Base-by-base conservation (phyloP, 2,329 filamentous ascomycete species). In the Calonectria pauciramosa region DNA sequence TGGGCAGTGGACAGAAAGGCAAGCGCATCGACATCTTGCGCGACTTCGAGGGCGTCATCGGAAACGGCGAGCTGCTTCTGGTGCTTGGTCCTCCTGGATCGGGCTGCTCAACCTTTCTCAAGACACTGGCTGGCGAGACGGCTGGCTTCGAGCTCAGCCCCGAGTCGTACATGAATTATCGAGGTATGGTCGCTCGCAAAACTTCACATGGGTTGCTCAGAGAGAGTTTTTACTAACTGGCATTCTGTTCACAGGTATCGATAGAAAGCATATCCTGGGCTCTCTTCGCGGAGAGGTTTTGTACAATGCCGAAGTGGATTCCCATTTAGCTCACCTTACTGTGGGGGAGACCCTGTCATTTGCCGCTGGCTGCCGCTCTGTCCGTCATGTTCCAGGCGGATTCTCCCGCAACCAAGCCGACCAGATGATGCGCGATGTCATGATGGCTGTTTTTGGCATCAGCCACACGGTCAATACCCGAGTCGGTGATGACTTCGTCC, bases 391-490 rank as follows among this genome's bases (percentile, higher is more conserved):
- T 3, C 91, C 92, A 4, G 85, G 87, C 1, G 91, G 91, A 41
- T 87, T 93, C 26, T 84, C 86, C 68, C 86, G 86, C 75, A 80
- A 85, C 38, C 83, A 86, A n/a, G 93, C 90, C 78, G 88, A 91
- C 20, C 86, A 88, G 76, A 91, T 93, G 75, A 84, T 93, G 81
- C 88, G 92, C 5, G 89, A 92, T 59, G 92, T 93, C 0, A 85
- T 96, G 49, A 85, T 95, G 82, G 77, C 78, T 18, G 74, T 80
- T 86, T 96, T 96, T 77, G 93, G 93, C 4, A 95, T 96, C 72
- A 89, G 87, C 23, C 94, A 96, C 80, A 95, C 94, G 0, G 90
- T 91, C 79, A 89, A 94, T 79, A 96, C 94, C 0, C 87, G 91
- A 1, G 93, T 96, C 7, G 94, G 94, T 34, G 92, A 95, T 80